A percentile compares a stretch with the other conserved stretches of the same genome.
Conservation (phyloP, 2,329 filamentous ascomycete species). For the Capronia coronata region DNA sequence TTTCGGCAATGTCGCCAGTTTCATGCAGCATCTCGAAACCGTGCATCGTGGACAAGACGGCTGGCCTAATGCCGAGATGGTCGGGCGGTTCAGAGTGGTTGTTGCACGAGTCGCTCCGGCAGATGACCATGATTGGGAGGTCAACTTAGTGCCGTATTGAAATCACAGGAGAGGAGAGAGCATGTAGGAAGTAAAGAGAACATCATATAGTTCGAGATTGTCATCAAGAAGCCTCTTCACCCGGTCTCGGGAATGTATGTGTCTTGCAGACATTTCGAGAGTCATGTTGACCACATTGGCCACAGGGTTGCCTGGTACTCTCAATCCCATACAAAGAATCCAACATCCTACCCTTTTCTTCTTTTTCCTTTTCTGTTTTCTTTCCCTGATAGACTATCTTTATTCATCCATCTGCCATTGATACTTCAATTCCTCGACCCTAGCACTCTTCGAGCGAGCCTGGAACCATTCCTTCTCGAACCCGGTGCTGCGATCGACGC, state of each 20-base stretch:
- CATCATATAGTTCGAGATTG: not conserved
- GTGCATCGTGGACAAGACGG: conserved; percentile 33
- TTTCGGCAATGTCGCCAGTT: conserved; percentile 38
- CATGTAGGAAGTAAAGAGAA: not conserved
- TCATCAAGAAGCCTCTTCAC: no score
- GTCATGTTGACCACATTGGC: no score
- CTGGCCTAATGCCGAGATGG: conserved; percentile 34
- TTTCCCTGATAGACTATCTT: not conserved
- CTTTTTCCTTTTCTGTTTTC: no score
- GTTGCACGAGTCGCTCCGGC: conserved; percentile 36
- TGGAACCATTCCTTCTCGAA: conserved; percentile 93
- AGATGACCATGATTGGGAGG: conserved; percentile 41
- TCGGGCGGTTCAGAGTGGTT: conserved; percentile 41
- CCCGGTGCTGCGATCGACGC: conserved; percentile 86
- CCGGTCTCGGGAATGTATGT: no score
- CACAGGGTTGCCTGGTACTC: no score
- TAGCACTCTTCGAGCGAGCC: conserved; percentile 68
- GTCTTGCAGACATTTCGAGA: not conserved
- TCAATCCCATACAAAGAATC: no score
- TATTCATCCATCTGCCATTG: conserved; percentile 95
- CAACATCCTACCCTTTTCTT: no score
- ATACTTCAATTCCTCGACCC: conserved; percentile 76
- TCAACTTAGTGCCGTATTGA: conserved; percentile 38
- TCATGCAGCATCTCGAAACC: conserved; percentile 40
- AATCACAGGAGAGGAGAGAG: not conserved